Evolutionary conservation across 768 basidiomycete genomes (phyloP).

Genomic region (Phallus indusiatus): DNA sequence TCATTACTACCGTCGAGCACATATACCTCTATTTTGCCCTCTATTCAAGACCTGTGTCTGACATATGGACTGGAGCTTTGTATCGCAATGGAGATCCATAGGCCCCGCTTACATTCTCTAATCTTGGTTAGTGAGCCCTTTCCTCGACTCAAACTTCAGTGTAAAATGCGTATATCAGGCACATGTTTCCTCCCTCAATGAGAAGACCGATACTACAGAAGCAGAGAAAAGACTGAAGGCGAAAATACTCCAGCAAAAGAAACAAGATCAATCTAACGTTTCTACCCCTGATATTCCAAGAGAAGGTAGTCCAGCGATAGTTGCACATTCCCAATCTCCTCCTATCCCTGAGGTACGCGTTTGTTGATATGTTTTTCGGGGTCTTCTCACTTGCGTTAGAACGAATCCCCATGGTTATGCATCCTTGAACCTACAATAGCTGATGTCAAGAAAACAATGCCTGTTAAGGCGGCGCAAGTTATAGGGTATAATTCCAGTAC

Average conservation of each 20-base stretch:
- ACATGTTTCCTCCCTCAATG: conserved; percentile 53
- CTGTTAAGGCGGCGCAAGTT: conserved; percentile 49
- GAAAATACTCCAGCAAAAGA: conserved; percentile 62
- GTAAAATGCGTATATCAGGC: conserved; percentile 26
- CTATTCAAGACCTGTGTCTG: conserved; percentile 61
- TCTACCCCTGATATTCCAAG: not conserved
- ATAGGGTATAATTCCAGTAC: conserved; percentile 51
- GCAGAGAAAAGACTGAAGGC: conserved; percentile 77
- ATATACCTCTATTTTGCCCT: conserved; percentile 67
- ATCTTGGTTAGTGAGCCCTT: not conserved
- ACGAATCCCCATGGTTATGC: conserved; percentile 70
- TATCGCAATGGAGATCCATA: conserved; percentile 89
- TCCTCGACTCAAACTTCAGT: not conserved
- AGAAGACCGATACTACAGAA: conserved; percentile 62
- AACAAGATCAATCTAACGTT: conserved; percentile 33
- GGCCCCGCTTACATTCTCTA: conserved; percentile 57
- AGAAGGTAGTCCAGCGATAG: conserved; percentile 24
- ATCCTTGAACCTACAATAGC: conserved; percentile 66
- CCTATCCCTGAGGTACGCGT: conserved; percentile 30
- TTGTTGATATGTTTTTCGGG: not conserved
- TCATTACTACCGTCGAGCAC: conserved; percentile 61
- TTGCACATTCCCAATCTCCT: conserved; percentile 20
- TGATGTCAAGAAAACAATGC: conserved; percentile 63
- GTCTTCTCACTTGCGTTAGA: conserved; percentile 10
- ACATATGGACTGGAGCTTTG: conserved; percentile 75